Conservation (phyloP, 345 rosid species). For the Eucalyptus globulus region DNA sequence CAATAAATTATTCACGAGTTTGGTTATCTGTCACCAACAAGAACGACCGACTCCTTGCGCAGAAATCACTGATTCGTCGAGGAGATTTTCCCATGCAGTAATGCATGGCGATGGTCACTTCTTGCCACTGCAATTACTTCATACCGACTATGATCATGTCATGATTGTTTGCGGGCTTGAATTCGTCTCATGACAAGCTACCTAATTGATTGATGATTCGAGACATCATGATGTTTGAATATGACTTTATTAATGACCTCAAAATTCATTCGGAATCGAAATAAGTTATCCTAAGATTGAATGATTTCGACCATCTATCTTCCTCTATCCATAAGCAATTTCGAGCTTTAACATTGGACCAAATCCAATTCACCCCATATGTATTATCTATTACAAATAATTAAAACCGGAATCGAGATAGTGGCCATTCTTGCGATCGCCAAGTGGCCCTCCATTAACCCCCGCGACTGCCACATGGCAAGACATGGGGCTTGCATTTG, state of each 20-base stretch:
- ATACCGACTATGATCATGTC: not conserved
- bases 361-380: not conserved
- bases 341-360: not conserved
- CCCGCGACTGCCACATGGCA: rapidly evolving
- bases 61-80: not conserved
- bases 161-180: not conserved
- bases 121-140: not conserved
- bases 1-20: not conserved
- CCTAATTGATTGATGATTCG: not conserved
- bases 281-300: not conserved
- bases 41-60: not conserved
- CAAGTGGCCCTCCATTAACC: not conserved
- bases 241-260: not conserved
- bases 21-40: not conserved
- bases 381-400: not conserved
- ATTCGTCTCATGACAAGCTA: not conserved
- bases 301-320: not conserved
- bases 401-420: rapidly evolving
- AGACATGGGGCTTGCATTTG: not conserved
- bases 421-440: rapidly evolving
- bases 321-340: not conserved
- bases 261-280: not conserved
- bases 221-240: not conserved
- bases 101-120: not conserved
- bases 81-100: not conserved